Conservation (phyloP, 106 monocot species). For the Hemerocallis citrina region DNA sequence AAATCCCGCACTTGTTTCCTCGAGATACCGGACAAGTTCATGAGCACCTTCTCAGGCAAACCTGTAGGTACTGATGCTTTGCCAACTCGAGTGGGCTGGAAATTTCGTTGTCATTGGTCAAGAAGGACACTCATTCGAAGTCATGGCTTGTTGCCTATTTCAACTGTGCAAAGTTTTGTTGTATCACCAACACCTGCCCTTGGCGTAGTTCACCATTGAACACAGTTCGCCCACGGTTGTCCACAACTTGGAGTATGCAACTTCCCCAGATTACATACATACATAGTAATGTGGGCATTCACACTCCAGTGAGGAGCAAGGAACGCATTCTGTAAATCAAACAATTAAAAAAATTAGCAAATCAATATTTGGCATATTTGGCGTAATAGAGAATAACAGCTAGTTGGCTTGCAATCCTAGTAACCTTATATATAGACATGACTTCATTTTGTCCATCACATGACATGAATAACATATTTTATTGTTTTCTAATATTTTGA, state of each 20-base stretch:
- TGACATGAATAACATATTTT: too few relatives aligned
- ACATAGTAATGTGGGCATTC: conserved; percentile 21
- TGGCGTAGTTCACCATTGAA: conserved; percentile 12
- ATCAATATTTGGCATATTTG: too few relatives aligned
- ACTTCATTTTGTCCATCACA: too few relatives aligned
- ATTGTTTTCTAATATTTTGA: too few relatives aligned
- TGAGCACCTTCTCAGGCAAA: conserved; percentile 16
- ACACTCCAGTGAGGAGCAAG: conserved; percentile 19
- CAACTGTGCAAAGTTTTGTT: conserved; percentile 12
- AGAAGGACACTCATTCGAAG: conserved; percentile 28
- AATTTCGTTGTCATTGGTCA: conserved; percentile 11
- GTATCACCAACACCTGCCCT: conserved; percentile 17
- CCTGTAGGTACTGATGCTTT: conserved; percentile 15
- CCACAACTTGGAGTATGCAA: conserved; percentile 13
- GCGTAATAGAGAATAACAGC: too few relatives aligned
- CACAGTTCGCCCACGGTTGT: conserved; percentile 8
- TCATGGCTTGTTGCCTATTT: conserved; percentile 11
- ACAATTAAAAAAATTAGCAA: too few relatives aligned
- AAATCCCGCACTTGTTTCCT: background rate
- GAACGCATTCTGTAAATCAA: too few relatives aligned
- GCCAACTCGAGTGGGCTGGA: conserved; percentile 16
- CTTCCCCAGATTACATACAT: conserved; percentile 14
- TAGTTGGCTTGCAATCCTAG: too few relatives aligned
- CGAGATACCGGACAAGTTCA: conserved; percentile 19
- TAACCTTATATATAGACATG: too few relatives aligned